Base-by-base conservation (phyloP, 1,284 basidiomycete species). In the Cronartium quercuum region DNA sequence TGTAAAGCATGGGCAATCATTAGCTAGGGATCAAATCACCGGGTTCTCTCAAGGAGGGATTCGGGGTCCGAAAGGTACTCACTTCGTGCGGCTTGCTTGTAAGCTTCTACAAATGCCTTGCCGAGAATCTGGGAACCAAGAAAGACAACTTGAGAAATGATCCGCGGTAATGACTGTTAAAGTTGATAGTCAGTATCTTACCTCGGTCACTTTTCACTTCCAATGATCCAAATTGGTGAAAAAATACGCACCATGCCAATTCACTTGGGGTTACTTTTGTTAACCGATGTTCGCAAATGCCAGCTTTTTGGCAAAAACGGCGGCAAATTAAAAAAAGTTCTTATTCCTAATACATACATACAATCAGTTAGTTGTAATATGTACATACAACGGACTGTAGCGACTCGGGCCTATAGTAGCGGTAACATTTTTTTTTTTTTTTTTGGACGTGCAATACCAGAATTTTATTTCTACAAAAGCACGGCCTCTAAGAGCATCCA, bases 21-120 rank as follows among this genome's bases (percentile, higher is more conserved):
- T n/a, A n/a, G n/a, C n/a, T n/a, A n/a, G n/a, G n/a, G n/a, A n/a
- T n/a, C n/a, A n/a, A n/a, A n/a, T n/a, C n/a, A n/a, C n/a, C n/a
- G n/a, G n/a, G n/a, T n/a, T n/a, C n/a, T n/a, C n/a, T n/a, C n/a
- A n/a, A n/a, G n/a, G n/a, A n/a, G n/a, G n/a, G 12, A 18, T 51
- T 51, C 12, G 10, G 21, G 21, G 47, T 51, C 10, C 12, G 21
- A n/a, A n/a, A n/a, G n/a, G n/a, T n/a, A 86, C 90, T 81, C 82
- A 97, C 94, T 98, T 85, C 91, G 89, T 65, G 90, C 88, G 10
- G 95, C 95, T 83, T 99, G 96, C 79, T 87, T 86, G 61, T 92
- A 92, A 5, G 95, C 95, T 81, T 94, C 94, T 55, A 87, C 84
- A 76, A 97, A 88, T 47, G 96, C 96, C 83, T 90, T 94, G 71